Percentiles rank a stretch among this genome's conserved stretches.
These are phyloP conservation scores for Tulasnella sp. DNA, from an alignment of 768 basidiomycete species.

Conservation along the genomic window DNA sequence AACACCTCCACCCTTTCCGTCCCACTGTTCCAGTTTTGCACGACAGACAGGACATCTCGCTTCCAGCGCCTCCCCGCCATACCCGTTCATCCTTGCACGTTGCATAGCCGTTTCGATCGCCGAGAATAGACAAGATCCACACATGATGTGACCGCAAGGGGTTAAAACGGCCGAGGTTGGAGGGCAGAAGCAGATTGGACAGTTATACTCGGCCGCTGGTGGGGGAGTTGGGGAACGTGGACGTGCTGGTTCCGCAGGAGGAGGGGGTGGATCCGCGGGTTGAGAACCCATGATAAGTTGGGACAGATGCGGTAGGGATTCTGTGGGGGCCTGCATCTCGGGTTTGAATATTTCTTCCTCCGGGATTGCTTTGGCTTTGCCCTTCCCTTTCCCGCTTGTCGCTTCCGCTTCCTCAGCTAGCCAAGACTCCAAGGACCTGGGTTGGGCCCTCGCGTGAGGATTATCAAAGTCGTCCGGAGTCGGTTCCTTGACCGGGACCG, in stretches of 20 bases:
- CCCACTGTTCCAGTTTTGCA: slow-evolving; percentile 58
- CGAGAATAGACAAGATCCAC: slow-evolving; percentile 66
- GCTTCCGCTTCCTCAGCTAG: not conserved
- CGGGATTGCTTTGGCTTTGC: not conserved
- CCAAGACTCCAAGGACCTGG: not conserved
- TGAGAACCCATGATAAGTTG: not conserved
- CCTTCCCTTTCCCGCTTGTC: not conserved
- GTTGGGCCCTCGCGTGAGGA: not conserved
- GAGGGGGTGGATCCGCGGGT: not conserved
- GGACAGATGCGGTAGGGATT: not conserved
- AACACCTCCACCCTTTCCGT: slow-evolving; percentile 61
- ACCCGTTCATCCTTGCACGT: slow-evolving; percentile 34
- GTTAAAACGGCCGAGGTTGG: slow-evolving; percentile 70
- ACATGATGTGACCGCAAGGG: slow-evolving; percentile 73
- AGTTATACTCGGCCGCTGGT: slow-evolving; percentile 41
- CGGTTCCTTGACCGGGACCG: not conserved
- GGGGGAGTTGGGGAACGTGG: not conserved
- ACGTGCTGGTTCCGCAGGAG: not conserved
- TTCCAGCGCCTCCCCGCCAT: not conserved
- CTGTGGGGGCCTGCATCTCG: not conserved
- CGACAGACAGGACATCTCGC: slow-evolving; percentile 63
- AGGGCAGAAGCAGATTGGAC: slow-evolving; percentile 72
- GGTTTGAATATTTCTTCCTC: not conserved
- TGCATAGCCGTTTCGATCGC: slow-evolving; percentile 57
- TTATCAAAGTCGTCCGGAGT: not conserved